Evolutionary conservation across 805 yeast species (phyloP).

Genomic region (Saturnispora quitensis): DNA sequence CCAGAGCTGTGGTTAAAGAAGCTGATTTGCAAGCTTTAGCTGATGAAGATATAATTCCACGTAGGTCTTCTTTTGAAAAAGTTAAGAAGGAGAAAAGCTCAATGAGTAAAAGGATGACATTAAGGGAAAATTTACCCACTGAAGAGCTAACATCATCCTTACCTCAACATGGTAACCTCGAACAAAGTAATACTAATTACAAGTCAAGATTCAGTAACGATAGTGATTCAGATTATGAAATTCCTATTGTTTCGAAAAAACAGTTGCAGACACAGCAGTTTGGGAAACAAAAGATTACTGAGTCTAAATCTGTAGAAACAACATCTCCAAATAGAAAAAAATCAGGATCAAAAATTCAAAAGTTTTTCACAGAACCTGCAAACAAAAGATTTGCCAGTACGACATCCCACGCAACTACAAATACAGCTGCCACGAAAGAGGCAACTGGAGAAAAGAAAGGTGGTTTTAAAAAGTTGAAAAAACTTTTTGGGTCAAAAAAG

Average conservation of each 20-base stretch:
- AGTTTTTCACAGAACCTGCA: slow-evolving; percentile 14
- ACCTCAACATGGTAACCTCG: not conserved
- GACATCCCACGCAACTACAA: slow-evolving; percentile 9
- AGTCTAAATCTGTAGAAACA: not conserved
- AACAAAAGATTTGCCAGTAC: slow-evolving; percentile 8
- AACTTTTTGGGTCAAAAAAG: slow-evolving; percentile 24
- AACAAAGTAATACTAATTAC: slow-evolving; percentile 28
- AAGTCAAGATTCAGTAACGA: slow-evolving; percentile 49
- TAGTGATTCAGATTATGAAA: slow-evolving; percentile 51
- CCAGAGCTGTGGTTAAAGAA: slow-evolving; percentile 12
- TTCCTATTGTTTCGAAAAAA: slow-evolving; percentile 12
- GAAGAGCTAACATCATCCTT: not conserved
- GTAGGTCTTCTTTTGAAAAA: slow-evolving; percentile 52
- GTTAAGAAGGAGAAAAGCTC: slow-evolving; percentile 17
- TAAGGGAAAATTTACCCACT: slow-evolving; percentile 16
- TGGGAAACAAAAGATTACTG: not conserved
- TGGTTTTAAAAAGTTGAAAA: slow-evolving; percentile 28
- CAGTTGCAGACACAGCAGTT: not conserved
- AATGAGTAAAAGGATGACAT: slow-evolving; percentile 25
- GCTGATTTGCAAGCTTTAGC: slow-evolving; percentile 7
- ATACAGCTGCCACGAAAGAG: slow-evolving; percentile 22
- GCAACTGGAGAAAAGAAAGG: slow-evolving; percentile 22
- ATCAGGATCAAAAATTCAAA: slow-evolving; percentile 12
- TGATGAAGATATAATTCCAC: slow-evolving; percentile 11
- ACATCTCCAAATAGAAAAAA: not conserved